Evolutionary conservation across 768 basidiomycete species (phyloP).

Genomic region (Hirschioporus abietinus): DNA sequence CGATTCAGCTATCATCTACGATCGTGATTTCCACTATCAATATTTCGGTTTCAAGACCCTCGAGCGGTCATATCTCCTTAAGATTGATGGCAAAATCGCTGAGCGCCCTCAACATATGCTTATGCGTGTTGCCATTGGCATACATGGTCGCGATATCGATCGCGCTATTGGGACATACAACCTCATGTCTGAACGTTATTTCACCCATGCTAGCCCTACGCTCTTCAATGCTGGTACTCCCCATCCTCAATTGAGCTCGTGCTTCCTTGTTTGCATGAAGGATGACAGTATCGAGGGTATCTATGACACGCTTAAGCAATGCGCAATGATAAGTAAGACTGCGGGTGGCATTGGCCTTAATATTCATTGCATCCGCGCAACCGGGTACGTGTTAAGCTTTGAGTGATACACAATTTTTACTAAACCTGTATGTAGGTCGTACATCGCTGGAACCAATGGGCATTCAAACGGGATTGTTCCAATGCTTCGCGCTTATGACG

Average conservation of each 20-base stretch:
- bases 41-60: conserved; percentile 99
- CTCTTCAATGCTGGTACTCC: conserved; percentile 98
- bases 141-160: conserved; percentile 87
- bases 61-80: conserved; percentile 94
- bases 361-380: conserved; percentile 96
- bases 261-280: conserved; percentile 98
- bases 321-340: conserved; percentile 99
- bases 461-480: conserved; percentile 99
- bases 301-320: conserved; percentile 96
- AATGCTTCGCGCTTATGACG: conserved; percentile 97
- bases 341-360: conserved; percentile 96
- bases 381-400: conserved; percentile 51
- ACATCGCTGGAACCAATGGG: conserved; percentile 98
- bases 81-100: conserved; percentile 89
- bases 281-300: conserved; percentile 99
- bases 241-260: conserved; percentile 89
- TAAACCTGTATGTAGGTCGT: conserved; percentile 53
- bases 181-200: conserved; percentile 97
- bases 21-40: conserved; percentile 97
- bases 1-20: conserved; percentile 95
- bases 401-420: conserved; percentile 11
- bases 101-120: conserved; percentile 99
- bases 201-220: conserved; percentile 96
- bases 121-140: conserved; percentile 98
- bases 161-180: conserved; percentile 89